phyloP scores from a whole-genome alignment of 257 asterid genomes.

The Eustoma russellianum region DNA sequence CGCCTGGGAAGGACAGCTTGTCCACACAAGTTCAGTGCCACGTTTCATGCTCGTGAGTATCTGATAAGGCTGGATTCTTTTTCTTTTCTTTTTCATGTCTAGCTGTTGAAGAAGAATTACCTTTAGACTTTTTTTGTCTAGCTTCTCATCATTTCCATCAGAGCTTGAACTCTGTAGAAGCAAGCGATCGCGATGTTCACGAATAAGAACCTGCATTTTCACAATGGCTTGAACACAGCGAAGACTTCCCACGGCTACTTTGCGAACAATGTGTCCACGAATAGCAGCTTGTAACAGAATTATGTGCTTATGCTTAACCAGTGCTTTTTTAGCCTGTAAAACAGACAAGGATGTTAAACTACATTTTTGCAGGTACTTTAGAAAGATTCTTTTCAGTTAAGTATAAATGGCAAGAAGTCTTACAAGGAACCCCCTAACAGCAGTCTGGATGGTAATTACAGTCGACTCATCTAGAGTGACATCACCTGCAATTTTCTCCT shows the following conservation, averaged over 20 bases:
- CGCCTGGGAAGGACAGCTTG: not conserved
- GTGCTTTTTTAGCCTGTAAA: conserved; percentile 56
- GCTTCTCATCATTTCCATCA: conserved; percentile 22
- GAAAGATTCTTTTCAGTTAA: not conserved
- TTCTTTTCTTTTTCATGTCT: not conserved
- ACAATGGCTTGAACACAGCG: conserved; percentile 86
- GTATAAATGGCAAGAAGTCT: conserved; percentile 2
- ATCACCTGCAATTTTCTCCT: conserved; percentile 25
- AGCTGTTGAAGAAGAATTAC: too few relatives aligned
- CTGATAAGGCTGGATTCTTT: too few relatives aligned
- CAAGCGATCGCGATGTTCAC: conserved; percentile 49
- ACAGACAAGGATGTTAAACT: conserved; percentile 9
- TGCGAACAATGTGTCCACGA: conserved; percentile 87
- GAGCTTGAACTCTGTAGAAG: conserved; percentile 22
- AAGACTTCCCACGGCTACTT: conserved; percentile 82
- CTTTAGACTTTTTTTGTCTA: conserved; percentile 6
- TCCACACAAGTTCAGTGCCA: not conserved
- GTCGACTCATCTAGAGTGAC: conserved; percentile 39
- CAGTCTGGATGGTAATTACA: conserved; percentile 57
- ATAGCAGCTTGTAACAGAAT: conserved; percentile 87
- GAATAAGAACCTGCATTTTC: conserved; percentile 84
- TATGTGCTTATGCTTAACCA: conserved; percentile 48
- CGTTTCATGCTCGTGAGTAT: not conserved
- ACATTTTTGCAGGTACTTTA: conserved; percentile 9
- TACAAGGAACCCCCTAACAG: conserved; percentile 70